phyloP scores from a whole-genome alignment of 345 rosid genomes.

The Schrenkiella parvula region DNA sequence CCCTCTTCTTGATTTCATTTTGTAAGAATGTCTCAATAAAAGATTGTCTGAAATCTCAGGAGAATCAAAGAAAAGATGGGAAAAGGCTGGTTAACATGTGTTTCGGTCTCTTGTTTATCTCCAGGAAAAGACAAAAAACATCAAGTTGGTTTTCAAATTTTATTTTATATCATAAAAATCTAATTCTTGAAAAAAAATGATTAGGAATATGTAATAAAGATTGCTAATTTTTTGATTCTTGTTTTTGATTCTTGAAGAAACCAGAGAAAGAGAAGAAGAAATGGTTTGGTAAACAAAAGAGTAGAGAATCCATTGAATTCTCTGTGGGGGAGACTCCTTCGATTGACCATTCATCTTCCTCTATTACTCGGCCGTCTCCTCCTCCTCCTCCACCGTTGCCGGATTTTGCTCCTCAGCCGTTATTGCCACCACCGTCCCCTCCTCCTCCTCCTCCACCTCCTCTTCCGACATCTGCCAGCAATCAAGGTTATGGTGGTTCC shows the following conservation, averaged over 20 bases:
- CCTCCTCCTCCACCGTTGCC: constrained; percentile 27
- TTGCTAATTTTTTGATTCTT: not conserved
- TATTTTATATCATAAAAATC: not conserved
- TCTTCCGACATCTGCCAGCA: not conserved
- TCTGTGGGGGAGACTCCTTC: not conserved
- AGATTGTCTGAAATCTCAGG: constrained; percentile 22
- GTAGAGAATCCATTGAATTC: constrained; percentile 21
- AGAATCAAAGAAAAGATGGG: constrained; percentile 15
- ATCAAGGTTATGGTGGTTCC: not conserved
- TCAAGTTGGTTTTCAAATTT: constrained; percentile 18
- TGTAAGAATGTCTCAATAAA: constrained; percentile 12
- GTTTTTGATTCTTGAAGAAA: constrained; percentile 23
- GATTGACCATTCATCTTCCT: constrained; percentile 1
- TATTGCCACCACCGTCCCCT: constrained; percentile 31
- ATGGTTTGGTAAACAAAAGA: constrained; percentile 30
- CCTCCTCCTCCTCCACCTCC: constrained; percentile 26
- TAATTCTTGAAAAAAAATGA: not conserved
- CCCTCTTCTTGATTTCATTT: not conserved
- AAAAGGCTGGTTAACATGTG: constrained; percentile 25
- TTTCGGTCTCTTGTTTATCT: constrained; percentile 24
- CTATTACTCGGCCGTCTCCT: constrained; percentile 16
- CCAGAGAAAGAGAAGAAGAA: constrained; percentile 27
- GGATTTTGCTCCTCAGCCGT: constrained; percentile 24
- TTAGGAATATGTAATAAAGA: not conserved
- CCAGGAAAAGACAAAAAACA: constrained; percentile 18